These are phyloP conservation scores for Aspergillus cejpii DNA, from an alignment of 2,329 filamentous ascomycete genomes.

Conservation along the genomic window DNA sequence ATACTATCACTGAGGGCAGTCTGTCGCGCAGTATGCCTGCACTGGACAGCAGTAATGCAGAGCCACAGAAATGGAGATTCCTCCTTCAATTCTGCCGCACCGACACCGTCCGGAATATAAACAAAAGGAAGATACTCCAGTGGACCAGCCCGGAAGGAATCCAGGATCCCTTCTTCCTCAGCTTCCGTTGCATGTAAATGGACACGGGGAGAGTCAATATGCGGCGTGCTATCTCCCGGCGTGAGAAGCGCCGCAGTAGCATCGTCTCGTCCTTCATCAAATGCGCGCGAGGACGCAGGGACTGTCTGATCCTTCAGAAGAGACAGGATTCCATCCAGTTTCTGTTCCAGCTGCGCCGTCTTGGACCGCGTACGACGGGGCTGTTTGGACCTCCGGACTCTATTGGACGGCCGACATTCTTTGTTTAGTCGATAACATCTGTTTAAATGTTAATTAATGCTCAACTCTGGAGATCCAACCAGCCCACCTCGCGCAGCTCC, in stretches of 20 bases:
- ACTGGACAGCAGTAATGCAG: constrained; percentile 6
- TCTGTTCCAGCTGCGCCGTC: constrained; percentile 14
- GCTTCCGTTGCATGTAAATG: not conserved
- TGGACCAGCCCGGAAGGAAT: constrained; percentile 1
- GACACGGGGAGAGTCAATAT: not conserved
- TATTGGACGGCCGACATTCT: constrained; percentile 32
- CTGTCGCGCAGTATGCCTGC: not conserved
- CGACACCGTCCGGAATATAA: constrained; percentile 1
- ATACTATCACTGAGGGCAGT: not conserved
- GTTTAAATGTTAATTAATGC: not conserved
- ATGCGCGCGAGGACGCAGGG: not conserved
- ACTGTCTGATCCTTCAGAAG: constrained; percentile 16
- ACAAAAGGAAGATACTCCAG: constrained; percentile 8
- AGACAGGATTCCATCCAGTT: constrained; percentile 14
- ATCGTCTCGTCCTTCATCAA: not conserved
- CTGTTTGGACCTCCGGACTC: constrained; percentile 20
- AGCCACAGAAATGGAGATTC: constrained; percentile 10
- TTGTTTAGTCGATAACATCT: constrained; percentile 39
- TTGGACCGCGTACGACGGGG: constrained; percentile 2
- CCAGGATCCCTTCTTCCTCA: constrained; percentile 2
- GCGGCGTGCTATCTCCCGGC: not conserved
- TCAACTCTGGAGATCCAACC: not conserved
- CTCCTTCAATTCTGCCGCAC: not conserved
- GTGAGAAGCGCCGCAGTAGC: not conserved
- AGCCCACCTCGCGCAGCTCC: constrained; percentile 14